phyloP scores from a whole-genome alignment of 225 moss, liverwort and hornwort genomes.

The Takakia lepidozioides region DNA sequence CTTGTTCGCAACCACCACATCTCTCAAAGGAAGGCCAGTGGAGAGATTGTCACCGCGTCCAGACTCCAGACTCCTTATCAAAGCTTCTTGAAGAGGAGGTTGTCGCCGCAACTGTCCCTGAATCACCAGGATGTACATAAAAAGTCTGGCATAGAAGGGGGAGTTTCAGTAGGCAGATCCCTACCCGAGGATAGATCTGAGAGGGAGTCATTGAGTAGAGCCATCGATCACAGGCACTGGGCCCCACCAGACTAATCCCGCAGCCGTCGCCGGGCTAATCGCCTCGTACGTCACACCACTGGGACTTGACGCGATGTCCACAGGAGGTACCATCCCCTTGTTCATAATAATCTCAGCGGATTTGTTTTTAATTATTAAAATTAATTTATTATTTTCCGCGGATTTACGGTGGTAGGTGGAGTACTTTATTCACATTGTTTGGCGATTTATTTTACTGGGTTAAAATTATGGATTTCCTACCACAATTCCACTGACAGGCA shows the following conservation, averaged over 20 bases:
- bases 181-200: constrained; percentile 34
- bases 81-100: constrained; percentile 46
- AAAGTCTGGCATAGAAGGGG: constrained; percentile 35
- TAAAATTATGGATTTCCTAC: too few species aligned
- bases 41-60: constrained; percentile 49
- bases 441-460: too few species aligned
- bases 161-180: constrained; percentile 21
- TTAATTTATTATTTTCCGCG: too few species aligned
- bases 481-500: too few species aligned
- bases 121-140: constrained; percentile 9
- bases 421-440: too few species aligned
- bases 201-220: constrained; percentile 28
- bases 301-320: constrained; percentile 41
- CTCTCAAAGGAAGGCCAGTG: constrained; percentile 38
- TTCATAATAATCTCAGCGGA: too few species aligned
- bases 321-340: constrained; percentile 23
- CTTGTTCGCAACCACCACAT: constrained; percentile 16
- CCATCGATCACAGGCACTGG: constrained; percentile 13
- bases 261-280: constrained; percentile 14
- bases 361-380: too few species aligned
- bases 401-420: too few species aligned
- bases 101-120: constrained; percentile 10
- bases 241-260: constrained; percentile 29
- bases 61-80: constrained; percentile 36
- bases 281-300: constrained; percentile 13